Evolutionary conservation across 2,329 filamentous ascomycete genomes (phyloP).

Genomic region (Pseudogymnoascus sp.): DNA sequence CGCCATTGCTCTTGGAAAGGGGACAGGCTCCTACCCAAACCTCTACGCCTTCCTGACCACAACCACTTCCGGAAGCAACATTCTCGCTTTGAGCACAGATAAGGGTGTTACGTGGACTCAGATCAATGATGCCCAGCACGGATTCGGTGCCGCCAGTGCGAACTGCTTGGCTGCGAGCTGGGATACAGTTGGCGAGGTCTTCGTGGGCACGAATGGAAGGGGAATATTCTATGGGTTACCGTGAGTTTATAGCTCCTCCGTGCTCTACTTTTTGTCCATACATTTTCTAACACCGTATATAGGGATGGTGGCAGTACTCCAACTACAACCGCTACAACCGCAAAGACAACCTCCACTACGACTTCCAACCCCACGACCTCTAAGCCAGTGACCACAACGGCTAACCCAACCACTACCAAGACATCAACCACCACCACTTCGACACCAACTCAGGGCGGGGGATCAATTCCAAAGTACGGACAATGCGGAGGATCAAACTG

Average conservation of each 20-base stretch:
- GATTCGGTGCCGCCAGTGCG: constrained; percentile 25
- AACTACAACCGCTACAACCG: constrained; percentile 23
- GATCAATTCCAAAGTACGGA: constrained; percentile 13
- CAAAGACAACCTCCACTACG: constrained; percentile 17
- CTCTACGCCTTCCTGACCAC: constrained; percentile 28
- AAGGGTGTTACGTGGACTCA: constrained; percentile 26
- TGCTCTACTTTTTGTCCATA: not conserved
- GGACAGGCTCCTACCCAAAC: constrained; percentile 21
- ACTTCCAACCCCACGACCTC: constrained; percentile 15
- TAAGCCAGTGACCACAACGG: constrained; percentile 9
- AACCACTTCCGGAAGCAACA: constrained; percentile 21
- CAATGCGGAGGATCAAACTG: not conserved
- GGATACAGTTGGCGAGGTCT: constrained; percentile 28
- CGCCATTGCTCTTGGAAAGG: constrained; percentile 25
- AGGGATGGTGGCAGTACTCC: constrained; percentile 22
- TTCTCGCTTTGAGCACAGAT: constrained; percentile 27
- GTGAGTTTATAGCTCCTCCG: not conserved
- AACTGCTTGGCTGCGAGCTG: constrained; percentile 28
- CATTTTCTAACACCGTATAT: not conserved
- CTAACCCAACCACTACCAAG: constrained; percentile 1
- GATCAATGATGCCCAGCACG: constrained; percentile 27
- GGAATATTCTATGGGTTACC: constrained; percentile 31
- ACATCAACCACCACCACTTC: constrained; percentile 8
- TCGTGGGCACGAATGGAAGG: constrained; percentile 32
- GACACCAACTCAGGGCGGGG: not conserved